A percentile compares a stretch with the other conserved stretches of the same genome.
phyloP scores from a whole-genome alignment of 768 basidiomycete genomes.

The Boletus reticuloceps region DNA sequence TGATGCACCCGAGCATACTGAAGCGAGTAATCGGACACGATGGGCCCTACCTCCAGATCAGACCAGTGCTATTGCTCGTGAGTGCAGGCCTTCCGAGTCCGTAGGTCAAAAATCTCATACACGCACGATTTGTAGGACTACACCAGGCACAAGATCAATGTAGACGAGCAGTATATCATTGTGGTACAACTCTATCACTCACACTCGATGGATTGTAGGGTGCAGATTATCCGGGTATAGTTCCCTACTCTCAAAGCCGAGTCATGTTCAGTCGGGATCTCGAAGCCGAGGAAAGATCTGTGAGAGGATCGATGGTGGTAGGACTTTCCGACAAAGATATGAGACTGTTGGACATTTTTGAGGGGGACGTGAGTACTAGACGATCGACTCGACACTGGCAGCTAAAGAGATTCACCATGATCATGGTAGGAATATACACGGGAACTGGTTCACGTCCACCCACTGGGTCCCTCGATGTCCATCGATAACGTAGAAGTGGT shows the following conservation, averaged over 20 bases:
- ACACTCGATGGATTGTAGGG: constrained; percentile 33
- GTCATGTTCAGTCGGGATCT: constrained; percentile 50
- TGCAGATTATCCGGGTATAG: constrained; percentile 82
- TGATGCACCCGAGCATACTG: constrained; percentile 85
- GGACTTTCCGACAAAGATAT: no score
- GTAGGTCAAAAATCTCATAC: not conserved
- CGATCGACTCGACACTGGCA: no score
- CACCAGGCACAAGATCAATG: constrained; percentile 79
- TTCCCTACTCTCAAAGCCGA: constrained; percentile 54
- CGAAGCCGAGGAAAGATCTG: constrained; percentile 50
- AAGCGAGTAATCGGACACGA: constrained; percentile 70
- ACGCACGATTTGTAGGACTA: constrained; percentile 48
- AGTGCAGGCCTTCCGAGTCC: constrained; percentile 20
- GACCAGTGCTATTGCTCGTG: constrained; percentile 74
- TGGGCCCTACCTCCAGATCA: constrained; percentile 60
- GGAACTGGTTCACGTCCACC: constrained; percentile 50
- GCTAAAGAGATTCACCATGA: constrained; percentile 7
- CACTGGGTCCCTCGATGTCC: constrained; percentile 45
- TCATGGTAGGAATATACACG: constrained; percentile 28
- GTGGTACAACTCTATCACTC: not conserved
- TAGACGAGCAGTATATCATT: constrained; percentile 20
- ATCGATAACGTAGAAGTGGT: constrained; percentile 31
- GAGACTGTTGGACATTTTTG: no score
- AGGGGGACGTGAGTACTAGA: no score
- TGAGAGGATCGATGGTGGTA: not conserved